A percentile compares a stretch with the other conserved stretches of the same genome.
These are phyloP conservation scores for Solanum corneliomulleri DNA, from an alignment of 257 asterid species.

Conservation along the genomic window DNA sequence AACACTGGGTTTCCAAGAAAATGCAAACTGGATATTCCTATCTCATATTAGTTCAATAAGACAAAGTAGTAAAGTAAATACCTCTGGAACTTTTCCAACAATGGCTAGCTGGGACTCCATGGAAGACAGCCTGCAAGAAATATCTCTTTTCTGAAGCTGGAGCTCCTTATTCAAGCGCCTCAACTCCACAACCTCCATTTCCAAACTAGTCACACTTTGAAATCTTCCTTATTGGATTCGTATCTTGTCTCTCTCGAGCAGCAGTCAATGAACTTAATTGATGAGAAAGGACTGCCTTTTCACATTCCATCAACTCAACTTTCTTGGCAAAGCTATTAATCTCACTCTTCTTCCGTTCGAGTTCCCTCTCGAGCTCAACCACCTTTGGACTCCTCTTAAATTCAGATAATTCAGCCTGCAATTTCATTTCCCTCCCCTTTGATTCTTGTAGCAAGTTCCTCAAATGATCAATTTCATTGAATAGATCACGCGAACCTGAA, in stretches of 20 bases:
- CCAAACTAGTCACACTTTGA: constrained; percentile 26
- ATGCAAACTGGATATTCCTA: background rate
- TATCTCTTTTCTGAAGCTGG: constrained; percentile 83
- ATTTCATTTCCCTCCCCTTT: constrained; percentile 59
- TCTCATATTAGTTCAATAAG: background rate
- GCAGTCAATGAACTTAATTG: constrained; percentile 36
- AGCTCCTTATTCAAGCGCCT: constrained; percentile 90
- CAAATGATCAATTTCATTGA: constrained; percentile 71
- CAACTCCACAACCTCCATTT: constrained; percentile 79
- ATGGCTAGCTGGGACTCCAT: constrained; percentile 54
- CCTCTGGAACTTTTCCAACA: constrained; percentile 49
- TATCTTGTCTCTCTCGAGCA: constrained; percentile 29
- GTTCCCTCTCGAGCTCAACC: constrained; percentile 50
- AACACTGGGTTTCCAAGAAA: background rate
- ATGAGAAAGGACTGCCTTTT: constrained; percentile 37
- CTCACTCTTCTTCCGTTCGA: constrained; percentile 45
- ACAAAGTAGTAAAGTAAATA: constrained; percentile 9
- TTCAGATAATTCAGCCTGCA: constrained; percentile 62
- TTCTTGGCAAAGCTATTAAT: constrained; percentile 40
- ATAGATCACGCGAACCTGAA: constrained; percentile 49
- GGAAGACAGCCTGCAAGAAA: constrained; percentile 53
- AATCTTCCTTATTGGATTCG: constrained; percentile 11
- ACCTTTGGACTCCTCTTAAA: constrained; percentile 29
- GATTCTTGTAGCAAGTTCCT: constrained; percentile 77
- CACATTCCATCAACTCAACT: constrained; percentile 47